phyloP scores from a whole-genome alignment of 805 yeast genomes.

The Ogataea pignaliae region DNA sequence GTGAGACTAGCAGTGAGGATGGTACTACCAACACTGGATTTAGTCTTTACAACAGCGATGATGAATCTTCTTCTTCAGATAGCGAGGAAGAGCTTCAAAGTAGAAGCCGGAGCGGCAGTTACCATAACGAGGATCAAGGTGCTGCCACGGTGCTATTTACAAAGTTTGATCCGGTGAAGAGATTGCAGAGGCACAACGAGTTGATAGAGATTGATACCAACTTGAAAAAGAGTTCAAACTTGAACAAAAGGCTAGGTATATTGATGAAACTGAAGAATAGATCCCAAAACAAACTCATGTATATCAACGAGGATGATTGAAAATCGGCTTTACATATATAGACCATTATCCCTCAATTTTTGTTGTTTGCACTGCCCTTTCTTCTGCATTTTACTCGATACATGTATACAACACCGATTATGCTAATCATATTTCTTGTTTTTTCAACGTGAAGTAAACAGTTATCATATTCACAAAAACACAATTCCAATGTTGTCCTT shows the following conservation, averaged over 20 bases:
- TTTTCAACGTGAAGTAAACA: neutral
- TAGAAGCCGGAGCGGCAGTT: constrained; percentile 64
- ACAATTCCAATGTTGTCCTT: constrained; percentile 40
- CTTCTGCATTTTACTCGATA: too few relatives aligned
- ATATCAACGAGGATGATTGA: constrained; percentile 3
- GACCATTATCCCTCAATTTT: too few relatives aligned
- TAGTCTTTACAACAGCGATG: neutral
- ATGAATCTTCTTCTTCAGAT: neutral
- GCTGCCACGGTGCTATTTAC: constrained; percentile 33
- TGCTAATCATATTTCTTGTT: neutral
- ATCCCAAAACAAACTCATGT: constrained; percentile 16
- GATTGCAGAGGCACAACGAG: constrained; percentile 76
- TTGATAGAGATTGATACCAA: constrained; percentile 63
- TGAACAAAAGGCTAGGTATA: constrained; percentile 63
- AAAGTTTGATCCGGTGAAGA: constrained; percentile 64
- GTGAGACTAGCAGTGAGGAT: neutral
- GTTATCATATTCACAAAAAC: constrained; percentile 29
- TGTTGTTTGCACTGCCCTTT: too few relatives aligned
- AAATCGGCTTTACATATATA: neutral
- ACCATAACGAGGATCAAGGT: constrained; percentile 8
- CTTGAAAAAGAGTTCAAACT: constrained; percentile 63
- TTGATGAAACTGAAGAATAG: constrained; percentile 32
- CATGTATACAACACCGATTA: too few relatives aligned
- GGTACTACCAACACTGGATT: neutral
- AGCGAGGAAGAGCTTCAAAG: constrained; percentile 31